These are phyloP conservation scores for Starmerella ratchasimensis DNA, from an alignment of 805 yeast species.

Conservation along the genomic window DNA sequence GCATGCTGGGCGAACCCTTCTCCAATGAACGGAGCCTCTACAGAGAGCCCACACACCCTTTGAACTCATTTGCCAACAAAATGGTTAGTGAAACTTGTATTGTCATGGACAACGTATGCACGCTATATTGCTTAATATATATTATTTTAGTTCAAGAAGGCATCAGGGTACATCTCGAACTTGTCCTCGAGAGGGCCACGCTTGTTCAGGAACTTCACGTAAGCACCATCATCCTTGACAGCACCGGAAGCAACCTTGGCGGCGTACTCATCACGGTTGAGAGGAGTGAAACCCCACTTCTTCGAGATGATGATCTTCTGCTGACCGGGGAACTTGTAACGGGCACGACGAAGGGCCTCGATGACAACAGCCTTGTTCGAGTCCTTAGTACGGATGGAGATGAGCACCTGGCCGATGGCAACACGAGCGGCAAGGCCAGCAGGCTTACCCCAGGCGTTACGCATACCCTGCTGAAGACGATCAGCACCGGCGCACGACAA, in stretches of 20 bases:
- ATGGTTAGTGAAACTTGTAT: no score
- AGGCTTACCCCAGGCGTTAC: conserved; percentile 99
- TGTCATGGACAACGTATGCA: neutral
- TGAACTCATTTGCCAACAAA: no score
- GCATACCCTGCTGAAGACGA: conserved; percentile 99
- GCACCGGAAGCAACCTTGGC: conserved; percentile 92
- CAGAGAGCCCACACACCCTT: no score
- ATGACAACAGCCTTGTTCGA: conserved; percentile 91
- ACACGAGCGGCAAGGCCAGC: conserved; percentile 99
- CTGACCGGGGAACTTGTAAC: conserved; percentile 99
- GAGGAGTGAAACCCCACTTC: conserved; percentile 99
- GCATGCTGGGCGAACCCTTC: neutral
- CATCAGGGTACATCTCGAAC: conserved; percentile 86
- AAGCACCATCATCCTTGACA: conserved; percentile 99
- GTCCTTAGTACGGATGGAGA: conserved; percentile 98
- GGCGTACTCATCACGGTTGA: conserved; percentile 94
- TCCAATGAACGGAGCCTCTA: no score
- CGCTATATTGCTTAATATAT: neutral
- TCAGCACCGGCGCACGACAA: conserved; percentile 99
- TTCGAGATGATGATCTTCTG: conserved; percentile 97
- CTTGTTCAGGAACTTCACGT: conserved; percentile 93
- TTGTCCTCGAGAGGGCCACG: conserved; percentile 90
- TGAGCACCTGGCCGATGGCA: conserved; percentile 93
- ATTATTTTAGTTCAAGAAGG: conserved; percentile 21
- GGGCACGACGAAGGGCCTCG: conserved; percentile 99